Base-by-base conservation (phyloP, 192 early-diverging fungal species). In the Kappamyces sp. region DNA sequence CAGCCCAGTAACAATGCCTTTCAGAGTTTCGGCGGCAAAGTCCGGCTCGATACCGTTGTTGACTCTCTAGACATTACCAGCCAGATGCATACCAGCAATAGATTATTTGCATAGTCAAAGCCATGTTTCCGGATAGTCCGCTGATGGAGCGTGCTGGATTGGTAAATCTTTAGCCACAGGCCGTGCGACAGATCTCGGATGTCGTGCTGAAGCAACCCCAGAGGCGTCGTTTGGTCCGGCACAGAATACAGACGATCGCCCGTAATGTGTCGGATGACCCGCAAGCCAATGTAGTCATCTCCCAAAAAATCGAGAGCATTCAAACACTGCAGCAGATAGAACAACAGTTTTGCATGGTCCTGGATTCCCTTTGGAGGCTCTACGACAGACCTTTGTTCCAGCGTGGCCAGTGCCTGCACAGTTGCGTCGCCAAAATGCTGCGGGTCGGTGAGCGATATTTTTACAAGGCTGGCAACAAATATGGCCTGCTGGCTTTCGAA, bases 251-350 rank as follows among this genome's bases (percentile, higher is more conserved):
- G 22, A 22, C 22, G 22, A 22, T 22, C 22, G 22, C 22, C 22
- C 11, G 5, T 38, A 6, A 39, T 2, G 30, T 22, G 54, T 9
- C 29, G 30, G 29, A 55, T 11, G 22, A 55, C 31, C 45, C 34
- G 29, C 2, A 29, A 7, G 12, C 0, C 12, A 38, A 55, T 55
- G 36, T 55, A 55, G 4, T 34, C 54, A n/a, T 55, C 36, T n/a
- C 37, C 54, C 40, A 55, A 4, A 55, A 55, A 55, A n/a, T 55
- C 54, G 4, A 55, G 30, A 9, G 45, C 40, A 1, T 55, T 55
- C 7, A 39, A 22, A n/a, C 31, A 5, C 9, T 29, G 41, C 8
- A 33, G 31, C 5, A 55, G 34, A 39, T 55, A 55, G 34, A 55
- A 55, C n/a, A 33, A 38, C 31, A 43, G 54, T n/a, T 33, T 42